Conservation (phyloP, 2,329 filamentous ascomycete genomes). For the Leptographium galeiforme region DNA sequence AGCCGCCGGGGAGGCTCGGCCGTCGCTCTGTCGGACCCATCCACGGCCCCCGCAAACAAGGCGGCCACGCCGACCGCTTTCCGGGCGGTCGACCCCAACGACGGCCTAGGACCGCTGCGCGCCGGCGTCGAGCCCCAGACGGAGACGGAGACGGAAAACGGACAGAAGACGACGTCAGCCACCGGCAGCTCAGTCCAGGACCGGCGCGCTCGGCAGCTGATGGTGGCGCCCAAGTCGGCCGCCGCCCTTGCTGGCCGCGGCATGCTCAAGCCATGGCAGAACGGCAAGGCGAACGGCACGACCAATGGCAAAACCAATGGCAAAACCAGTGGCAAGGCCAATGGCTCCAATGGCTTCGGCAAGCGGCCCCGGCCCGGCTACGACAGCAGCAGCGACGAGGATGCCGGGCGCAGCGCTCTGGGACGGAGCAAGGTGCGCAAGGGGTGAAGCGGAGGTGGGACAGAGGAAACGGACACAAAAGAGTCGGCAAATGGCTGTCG, state of each 20-base stretch:
- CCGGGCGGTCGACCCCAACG: too few species aligned
- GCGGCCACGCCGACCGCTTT: too few species aligned
- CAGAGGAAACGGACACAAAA: not conserved
- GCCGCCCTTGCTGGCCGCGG: not conserved
- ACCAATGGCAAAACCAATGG: not conserved
- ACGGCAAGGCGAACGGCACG: not conserved
- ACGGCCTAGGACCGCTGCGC: too few species aligned
- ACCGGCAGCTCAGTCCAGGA: not conserved
- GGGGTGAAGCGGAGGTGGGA: not conserved
- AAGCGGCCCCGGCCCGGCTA: not conserved
- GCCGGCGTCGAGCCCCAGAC: too few species aligned
- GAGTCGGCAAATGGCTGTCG: not conserved
- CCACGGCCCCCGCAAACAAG: too few species aligned
- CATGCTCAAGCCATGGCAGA: not conserved
- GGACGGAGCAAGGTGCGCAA: conserved; percentile 12
- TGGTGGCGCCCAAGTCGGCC: not conserved
- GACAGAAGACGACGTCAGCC: not conserved
- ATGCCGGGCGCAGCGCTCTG: conserved; percentile 17
- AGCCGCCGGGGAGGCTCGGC: too few species aligned
- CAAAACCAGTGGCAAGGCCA: not conserved
- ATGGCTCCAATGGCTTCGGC: not conserved
- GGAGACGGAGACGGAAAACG: too few species aligned
- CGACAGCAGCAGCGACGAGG: conserved; percentile 18
- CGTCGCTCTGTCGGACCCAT: too few species aligned
- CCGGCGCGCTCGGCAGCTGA: conserved; percentile 1